Conservation (phyloP, 495 filamentous ascomycete genomes). For the Xylaria flabelliformis region DNA sequence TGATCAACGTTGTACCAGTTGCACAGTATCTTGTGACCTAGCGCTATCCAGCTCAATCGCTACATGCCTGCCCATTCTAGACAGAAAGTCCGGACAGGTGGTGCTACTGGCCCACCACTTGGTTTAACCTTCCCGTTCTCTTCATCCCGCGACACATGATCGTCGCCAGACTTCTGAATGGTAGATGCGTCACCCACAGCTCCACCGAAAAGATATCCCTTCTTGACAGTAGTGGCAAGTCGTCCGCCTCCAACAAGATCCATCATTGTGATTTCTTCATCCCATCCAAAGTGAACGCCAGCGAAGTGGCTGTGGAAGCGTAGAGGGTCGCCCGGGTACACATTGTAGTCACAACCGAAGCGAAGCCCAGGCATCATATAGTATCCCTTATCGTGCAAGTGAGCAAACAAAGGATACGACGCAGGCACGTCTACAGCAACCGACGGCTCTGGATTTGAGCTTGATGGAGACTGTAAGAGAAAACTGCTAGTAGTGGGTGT, state of each 20-base stretch:
- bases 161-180: constrained; percentile 33
- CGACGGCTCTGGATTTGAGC: background rate
- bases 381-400: constrained; percentile 80
- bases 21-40: background rate
- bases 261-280: constrained; percentile 82
- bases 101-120: constrained; percentile 29
- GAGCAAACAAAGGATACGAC: constrained; percentile 68
- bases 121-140: constrained; percentile 27
- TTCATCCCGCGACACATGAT: constrained; percentile 35
- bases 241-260: constrained; percentile 85
- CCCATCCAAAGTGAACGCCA: constrained; percentile 77
- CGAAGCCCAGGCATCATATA: constrained; percentile 90
- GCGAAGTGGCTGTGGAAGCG: constrained; percentile 95
- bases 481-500: constrained; percentile 41
- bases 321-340: constrained; percentile 93
- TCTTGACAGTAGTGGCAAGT: constrained; percentile 93
- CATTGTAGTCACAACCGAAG: constrained; percentile 92
- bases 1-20: background rate
- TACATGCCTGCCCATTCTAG: constrained; percentile 89
- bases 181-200: constrained; percentile 22
- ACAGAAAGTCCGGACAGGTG: constrained; percentile 68
- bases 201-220: constrained; percentile 88
- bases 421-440: constrained; percentile 37
- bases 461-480: constrained; percentile 32
- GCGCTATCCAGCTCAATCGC: background rate